Conservation (phyloP, 202 grass and related monocot species). For the Tripidium arundinaceum region DNA sequence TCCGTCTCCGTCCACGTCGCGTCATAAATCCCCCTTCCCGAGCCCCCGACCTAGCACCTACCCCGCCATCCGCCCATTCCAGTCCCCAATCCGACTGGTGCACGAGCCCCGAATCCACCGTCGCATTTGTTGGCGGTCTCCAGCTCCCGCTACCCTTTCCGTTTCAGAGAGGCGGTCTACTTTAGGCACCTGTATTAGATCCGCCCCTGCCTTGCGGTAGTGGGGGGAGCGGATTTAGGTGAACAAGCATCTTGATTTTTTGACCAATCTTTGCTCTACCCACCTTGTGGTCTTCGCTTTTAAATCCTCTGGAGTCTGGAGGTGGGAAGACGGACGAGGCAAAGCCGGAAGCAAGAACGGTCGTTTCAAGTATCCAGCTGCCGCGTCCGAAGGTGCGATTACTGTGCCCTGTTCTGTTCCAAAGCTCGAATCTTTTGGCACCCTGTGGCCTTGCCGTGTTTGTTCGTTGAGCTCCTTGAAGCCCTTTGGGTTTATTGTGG, state of each 20-base stretch:
- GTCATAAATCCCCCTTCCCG: slow-evolving; percentile 27
- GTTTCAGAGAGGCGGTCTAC: slow-evolving; percentile 8
- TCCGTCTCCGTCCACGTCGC: slow-evolving; percentile 25
- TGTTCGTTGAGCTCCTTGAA: slow-evolving; percentile 20
- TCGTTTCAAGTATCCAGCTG: neutral
- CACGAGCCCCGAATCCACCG: slow-evolving; percentile 35
- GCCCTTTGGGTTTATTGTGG: slow-evolving; percentile 1
- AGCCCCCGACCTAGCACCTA: slow-evolving; percentile 31
- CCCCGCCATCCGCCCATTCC: slow-evolving; percentile 18
- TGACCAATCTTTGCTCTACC: slow-evolving; percentile 24
- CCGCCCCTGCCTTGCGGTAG: slow-evolving; percentile 17
- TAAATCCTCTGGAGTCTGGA: slow-evolving; percentile 14
- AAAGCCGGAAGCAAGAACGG: slow-evolving; percentile 16
- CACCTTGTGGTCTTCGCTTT: slow-evolving; percentile 6
- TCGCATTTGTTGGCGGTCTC: slow-evolving; percentile 32
- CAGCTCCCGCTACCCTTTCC: neutral
- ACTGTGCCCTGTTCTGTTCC: neutral
- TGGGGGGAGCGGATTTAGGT: slow-evolving; percentile 45
- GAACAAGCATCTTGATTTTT: slow-evolving; percentile 49
- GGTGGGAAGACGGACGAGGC: neutral
- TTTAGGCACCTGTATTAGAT: slow-evolving; percentile 29
- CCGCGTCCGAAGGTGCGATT: slow-evolving; percentile 30
- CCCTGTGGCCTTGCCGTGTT: neutral
- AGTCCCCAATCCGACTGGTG: slow-evolving; percentile 30
- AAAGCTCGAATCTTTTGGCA: neutral